Percentiles rank a stretch among this genome's conserved stretches.
Evolutionary conservation across 1,284 basidiomycete species (phyloP).

Genomic region (Sporisorium scitamineum): DNA sequence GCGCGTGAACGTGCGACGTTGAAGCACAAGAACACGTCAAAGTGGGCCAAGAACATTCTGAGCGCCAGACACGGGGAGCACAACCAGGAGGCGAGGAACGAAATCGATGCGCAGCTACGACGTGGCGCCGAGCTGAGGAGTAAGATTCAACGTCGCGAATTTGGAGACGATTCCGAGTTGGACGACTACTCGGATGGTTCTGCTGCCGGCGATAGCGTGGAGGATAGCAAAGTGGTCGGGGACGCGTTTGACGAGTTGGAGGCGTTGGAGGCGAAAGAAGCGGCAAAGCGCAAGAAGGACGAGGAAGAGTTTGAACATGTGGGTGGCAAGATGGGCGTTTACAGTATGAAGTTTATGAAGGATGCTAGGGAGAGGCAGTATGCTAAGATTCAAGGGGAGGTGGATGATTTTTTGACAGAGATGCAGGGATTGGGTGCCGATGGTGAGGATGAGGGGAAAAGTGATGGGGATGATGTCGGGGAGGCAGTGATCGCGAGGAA

Average conservation of each 20-base stretch:
- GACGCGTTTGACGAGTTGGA: slow-evolving; percentile 61
- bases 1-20: slow-evolving; percentile 66
- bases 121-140: slow-evolving; percentile 51
- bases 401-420: slow-evolving; percentile 55
- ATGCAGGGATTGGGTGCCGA: slow-evolving; percentile 35
- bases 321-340: slow-evolving; percentile 60
- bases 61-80: slow-evolving; percentile 42
- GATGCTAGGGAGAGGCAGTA: slow-evolving; percentile 63
- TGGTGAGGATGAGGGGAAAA: slow-evolving; percentile 7
- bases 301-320: slow-evolving; percentile 46
- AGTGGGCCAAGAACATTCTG: slow-evolving; percentile 65
- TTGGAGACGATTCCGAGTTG: slow-evolving; percentile 34
- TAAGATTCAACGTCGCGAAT: slow-evolving; percentile 58
- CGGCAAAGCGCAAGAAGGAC: slow-evolving; percentile 27
- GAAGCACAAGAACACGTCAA: slow-evolving; percentile 69
- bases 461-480: slow-evolving; percentile 21
- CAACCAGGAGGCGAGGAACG: slow-evolving; percentile 56
- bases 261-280: slow-evolving; percentile 45
- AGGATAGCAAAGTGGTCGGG: slow-evolving; percentile 1
- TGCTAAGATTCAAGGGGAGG: slow-evolving; percentile 43
- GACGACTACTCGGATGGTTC: slow-evolving; percentile 29
- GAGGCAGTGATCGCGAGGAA: slow-evolving; percentile 21
- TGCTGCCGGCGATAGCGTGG: not conserved
- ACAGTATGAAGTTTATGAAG: slow-evolving; percentile 69
- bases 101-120: slow-evolving; percentile 61